Percentiles rank a stretch among this genome's conserved stretches.
Evolutionary conservation across 257 asterid species (phyloP).

Genomic region (Solanum neorickii): DNA sequence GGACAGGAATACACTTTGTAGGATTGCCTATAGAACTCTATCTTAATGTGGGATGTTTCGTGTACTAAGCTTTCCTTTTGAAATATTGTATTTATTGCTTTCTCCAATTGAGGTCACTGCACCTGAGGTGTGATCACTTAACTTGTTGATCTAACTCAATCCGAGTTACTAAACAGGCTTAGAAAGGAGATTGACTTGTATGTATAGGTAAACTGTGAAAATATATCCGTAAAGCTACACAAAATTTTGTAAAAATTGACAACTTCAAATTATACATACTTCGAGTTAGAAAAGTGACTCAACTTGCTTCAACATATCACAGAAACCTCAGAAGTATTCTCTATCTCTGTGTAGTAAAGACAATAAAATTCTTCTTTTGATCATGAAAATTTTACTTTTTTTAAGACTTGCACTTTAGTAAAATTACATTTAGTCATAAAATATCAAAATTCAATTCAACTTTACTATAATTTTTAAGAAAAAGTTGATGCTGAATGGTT

Average conservation of each 20-base stretch:
- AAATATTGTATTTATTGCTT: too few relatives aligned
- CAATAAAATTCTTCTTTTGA: too few relatives aligned
- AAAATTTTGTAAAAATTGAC: neutral
- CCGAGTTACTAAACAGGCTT: neutral
- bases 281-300: neutral
- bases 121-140: neutral
- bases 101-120: neutral
- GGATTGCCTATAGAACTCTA: neutral
- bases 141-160: neutral
- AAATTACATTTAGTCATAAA: too few relatives aligned
- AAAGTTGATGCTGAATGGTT: conserved; percentile 48
- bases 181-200: neutral
- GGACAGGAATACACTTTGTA: neutral
- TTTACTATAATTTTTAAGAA: neutral
- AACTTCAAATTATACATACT: neutral
- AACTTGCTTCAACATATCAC: neutral
- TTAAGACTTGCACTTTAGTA: too few relatives aligned
- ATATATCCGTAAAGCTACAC: neutral
- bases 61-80: too few relatives aligned
- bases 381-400: too few relatives aligned
- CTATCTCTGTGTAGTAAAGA: too few relatives aligned
- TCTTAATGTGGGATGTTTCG: neutral
- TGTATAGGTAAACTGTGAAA: neutral
- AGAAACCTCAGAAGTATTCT: too few relatives aligned
- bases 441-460: too few relatives aligned